phyloP scores from a whole-genome alignment of 148 eudicot genomes.

The Dysphania ambrosioides region DNA sequence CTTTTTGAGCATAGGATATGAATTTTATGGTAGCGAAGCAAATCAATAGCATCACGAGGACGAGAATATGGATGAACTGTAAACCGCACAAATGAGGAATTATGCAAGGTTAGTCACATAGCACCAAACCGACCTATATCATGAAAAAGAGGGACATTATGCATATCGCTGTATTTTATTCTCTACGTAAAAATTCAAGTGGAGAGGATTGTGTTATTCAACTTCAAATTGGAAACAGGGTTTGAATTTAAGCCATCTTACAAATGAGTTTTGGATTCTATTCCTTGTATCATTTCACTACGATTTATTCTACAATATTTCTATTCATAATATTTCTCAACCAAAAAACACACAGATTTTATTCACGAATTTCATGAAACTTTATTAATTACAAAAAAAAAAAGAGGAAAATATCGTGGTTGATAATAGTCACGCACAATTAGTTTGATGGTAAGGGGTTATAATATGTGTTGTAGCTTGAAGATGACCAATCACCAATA shows the following conservation, averaged over 20 bases:
- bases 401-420: no score
- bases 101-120: slow-evolving; percentile 17
- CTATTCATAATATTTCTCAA: no score
- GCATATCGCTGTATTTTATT: slow-evolving; percentile 3
- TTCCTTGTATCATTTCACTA: background rate
- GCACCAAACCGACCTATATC: slow-evolving; percentile 24
- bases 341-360: no score
- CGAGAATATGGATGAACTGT: background rate
- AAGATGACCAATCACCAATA: no score
- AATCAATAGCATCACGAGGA: background rate
- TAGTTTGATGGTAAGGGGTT: no score
- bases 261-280: slow-evolving; percentile 6
- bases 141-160: background rate
- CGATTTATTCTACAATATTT: background rate
- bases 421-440: no score
- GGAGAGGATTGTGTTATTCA: slow-evolving; percentile 3
- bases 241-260: slow-evolving; percentile 17
- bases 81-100: slow-evolving; percentile 6
- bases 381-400: no score
- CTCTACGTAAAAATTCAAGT: slow-evolving; percentile 11
- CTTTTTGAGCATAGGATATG: slow-evolving; percentile 11
- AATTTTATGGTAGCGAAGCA: background rate
- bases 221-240: background rate
- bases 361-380: no score
- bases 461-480: no score